These are phyloP conservation scores for Artemisia tridentata DNA, from an alignment of 129 eudicot species.

Conservation along the genomic window DNA sequence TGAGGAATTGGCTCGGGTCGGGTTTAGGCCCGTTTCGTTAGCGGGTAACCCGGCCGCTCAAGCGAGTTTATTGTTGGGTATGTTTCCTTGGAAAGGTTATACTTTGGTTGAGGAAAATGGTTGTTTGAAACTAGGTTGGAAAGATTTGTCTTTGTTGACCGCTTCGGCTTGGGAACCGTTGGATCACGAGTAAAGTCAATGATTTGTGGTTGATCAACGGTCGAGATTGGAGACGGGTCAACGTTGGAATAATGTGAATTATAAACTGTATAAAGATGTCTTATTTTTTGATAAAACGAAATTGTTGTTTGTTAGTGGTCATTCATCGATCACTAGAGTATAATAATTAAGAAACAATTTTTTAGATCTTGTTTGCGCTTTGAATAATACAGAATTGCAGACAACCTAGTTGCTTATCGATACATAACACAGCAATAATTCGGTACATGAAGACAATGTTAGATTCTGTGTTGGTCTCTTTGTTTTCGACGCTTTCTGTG, in stretches of 20 bases:
- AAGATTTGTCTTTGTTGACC: conserved; percentile 80
- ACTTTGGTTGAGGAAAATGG: conserved; percentile 86
- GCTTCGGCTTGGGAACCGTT: conserved; percentile 95
- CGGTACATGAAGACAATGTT: neutral
- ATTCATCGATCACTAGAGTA: neutral
- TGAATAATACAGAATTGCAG: no score
- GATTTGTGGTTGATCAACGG: conserved; percentile 21
- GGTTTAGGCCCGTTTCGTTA: conserved; percentile 68
- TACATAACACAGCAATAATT: no score
- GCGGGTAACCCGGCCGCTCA: conserved; percentile 93
- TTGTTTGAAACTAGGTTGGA: conserved; percentile 87
- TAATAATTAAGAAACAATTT: conserved; percentile 30
- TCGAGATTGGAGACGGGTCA: conserved; percentile 4
- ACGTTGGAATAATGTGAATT: conserved; percentile 15
- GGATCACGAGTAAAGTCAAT: conserved; percentile 29
- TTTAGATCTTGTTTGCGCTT: no score
- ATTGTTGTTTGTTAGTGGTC: conserved; percentile 4
- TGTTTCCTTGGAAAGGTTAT: conserved; percentile 94
- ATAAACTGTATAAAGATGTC: conserved; percentile 23
- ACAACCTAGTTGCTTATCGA: no score
- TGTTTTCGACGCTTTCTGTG: neutral
- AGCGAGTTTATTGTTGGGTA: conserved; percentile 74
- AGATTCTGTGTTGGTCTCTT: neutral
- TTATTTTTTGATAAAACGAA: neutral
- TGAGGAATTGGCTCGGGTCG: conserved; percentile 57